These are phyloP conservation scores for Lojkania enalia DNA, from an alignment of 2,329 filamentous ascomycete species.

Conservation along the genomic window DNA sequence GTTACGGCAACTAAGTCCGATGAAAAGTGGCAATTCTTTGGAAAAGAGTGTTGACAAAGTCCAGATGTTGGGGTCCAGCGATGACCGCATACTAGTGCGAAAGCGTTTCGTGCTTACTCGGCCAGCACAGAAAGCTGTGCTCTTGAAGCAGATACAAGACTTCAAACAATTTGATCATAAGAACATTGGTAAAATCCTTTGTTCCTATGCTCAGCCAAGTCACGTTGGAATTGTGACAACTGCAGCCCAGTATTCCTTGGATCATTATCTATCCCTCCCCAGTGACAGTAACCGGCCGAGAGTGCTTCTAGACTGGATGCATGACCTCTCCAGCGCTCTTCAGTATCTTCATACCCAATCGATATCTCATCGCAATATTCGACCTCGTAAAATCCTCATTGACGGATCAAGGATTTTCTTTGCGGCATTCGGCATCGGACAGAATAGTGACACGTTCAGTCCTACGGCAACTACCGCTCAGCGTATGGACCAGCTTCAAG, in stretches of 20 bases:
- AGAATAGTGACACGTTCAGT: constrained; percentile 32
- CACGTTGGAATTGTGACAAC: constrained; percentile 41
- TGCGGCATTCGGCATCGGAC: constrained; percentile 43
- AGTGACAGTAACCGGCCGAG: constrained; percentile 37
- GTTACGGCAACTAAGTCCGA: constrained; percentile 35
- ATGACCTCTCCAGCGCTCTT: constrained; percentile 44
- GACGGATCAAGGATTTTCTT: constrained; percentile 40
- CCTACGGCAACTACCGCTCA: constrained; percentile 32
- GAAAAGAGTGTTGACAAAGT: constrained; percentile 44
- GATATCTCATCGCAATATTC: constrained; percentile 43
- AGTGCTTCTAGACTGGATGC: constrained; percentile 46
- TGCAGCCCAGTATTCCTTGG: constrained; percentile 41
- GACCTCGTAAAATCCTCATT: constrained; percentile 46
- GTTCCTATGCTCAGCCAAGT: constrained; percentile 44
- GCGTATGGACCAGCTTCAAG: constrained; percentile 34
- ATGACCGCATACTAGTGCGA: constrained; percentile 40
- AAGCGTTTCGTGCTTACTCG: constrained; percentile 43
- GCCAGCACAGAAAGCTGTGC: constrained; percentile 38
- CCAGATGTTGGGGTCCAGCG: constrained; percentile 37
- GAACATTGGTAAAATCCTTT: constrained; percentile 43
- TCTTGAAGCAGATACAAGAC: constrained; percentile 43
- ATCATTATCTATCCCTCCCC: constrained; percentile 41
- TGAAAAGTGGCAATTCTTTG: constrained; percentile 36
- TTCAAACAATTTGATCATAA: constrained; percentile 45
- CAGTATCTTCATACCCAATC: constrained; percentile 44